A percentile compares a stretch with the other conserved stretches of the same genome.
Conservation (phyloP, 306 rosid species). For the Spatholobus suberectus region DNA sequence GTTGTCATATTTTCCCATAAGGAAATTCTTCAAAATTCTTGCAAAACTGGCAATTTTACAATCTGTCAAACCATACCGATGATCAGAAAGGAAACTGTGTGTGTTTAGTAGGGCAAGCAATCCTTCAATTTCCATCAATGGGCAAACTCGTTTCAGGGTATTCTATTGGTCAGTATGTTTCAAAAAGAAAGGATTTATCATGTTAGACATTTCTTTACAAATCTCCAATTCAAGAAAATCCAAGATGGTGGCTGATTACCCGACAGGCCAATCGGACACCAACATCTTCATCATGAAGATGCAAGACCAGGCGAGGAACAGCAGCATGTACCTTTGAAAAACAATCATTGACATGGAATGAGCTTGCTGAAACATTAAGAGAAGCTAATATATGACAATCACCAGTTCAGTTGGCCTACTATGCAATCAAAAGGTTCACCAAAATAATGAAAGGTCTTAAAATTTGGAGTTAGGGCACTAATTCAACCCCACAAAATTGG, state of each 20-base stretch:
- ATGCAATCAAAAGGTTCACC: not conserved
- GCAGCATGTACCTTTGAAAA: constrained; percentile 77
- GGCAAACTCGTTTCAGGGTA: constrained; percentile 72
- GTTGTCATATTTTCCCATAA: constrained; percentile 9
- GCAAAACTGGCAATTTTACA: constrained; percentile 24
- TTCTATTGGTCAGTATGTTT: constrained; percentile 48
- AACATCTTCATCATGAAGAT: constrained; percentile 79
- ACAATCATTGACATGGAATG: constrained; percentile 20
- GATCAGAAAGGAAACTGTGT: constrained; percentile 82
- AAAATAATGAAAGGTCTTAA: constrained; percentile 25
- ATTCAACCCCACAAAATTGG: too few relatives aligned
- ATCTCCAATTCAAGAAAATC: constrained; percentile 28
- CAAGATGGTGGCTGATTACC: constrained; percentile 62
- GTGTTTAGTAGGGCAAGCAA: constrained; percentile 58
- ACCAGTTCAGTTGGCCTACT: constrained; percentile 15
- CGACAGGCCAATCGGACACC: constrained; percentile 90
- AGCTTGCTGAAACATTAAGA: constrained; percentile 31
- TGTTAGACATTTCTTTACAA: constrained; percentile 29
- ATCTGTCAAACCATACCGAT: constrained; percentile 61
- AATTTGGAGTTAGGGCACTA: too few relatives aligned
- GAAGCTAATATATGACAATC: constrained; percentile 21
- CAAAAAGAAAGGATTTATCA: constrained; percentile 24
- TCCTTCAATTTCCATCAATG: constrained; percentile 77
- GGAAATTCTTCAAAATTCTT: constrained; percentile 23
- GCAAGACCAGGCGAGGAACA: constrained; percentile 90